Evolutionary conservation across 306 rosid species (phyloP), one percentile per base, ranked within the genome.

Genomic region (Luffa aegyptiaca): DNA sequence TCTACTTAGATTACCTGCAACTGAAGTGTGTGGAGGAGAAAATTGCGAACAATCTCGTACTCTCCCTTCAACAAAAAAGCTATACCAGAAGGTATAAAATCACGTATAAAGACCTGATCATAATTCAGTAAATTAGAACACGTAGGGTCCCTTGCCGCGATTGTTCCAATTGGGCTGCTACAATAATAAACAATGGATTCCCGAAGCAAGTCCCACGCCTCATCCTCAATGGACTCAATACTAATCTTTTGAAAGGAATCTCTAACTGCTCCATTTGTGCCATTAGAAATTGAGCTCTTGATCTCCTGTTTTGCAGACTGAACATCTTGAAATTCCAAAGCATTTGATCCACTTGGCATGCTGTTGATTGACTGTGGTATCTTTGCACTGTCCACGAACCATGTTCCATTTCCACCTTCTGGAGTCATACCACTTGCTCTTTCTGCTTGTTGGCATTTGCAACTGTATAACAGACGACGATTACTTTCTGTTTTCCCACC

Each of bases 51-150:
- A 86, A 93, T 93, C 59, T 93, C 97, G 52, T 88, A 86, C 84
- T 93, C 96, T 68, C 92, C 97, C 88, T 93, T 93, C 88, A 93
- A 81, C 14, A 93, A 84, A 91, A 93, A 93, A 58, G 96, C 97
- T 44, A 93, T 86, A 69, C 96, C 97, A 74, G 93, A 91, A 86
- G 97, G 97, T 88, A 93, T 87, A 84, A 93, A 93, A 86, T 93
- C 97, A 21, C 96, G 96, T 78, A 93, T 89, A 76, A 93, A 93
- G 84, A 93, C 96, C 77, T 93, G 97, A 81, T 93, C 97, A 82
- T 93, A 93, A 85, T 93, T 93, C 85, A 91, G 88, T 66, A 80
- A 84, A 84, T 75, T 89, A 80, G 96, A 83, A 80, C 79, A 89
- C 17, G 89, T 91, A 48, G 93, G 91, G 82, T 93, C 97, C 69